Evolutionary conservation across 2,329 filamentous ascomycete genomes (phyloP).

Genomic region (Penicillium sp.): DNA sequence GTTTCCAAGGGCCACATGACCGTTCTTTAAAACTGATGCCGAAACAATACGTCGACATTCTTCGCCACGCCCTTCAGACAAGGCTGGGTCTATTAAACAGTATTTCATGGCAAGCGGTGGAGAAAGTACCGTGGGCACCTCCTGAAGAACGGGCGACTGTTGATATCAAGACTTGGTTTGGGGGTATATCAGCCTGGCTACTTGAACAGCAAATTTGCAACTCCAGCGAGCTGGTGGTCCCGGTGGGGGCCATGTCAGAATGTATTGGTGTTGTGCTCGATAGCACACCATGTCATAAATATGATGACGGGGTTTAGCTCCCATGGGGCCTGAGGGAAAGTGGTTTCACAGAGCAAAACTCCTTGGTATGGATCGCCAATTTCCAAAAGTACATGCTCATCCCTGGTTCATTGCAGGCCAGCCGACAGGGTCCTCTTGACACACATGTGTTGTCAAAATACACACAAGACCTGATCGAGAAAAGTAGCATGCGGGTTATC

Average conservation of each 20-base stretch:
- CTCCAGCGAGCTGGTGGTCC: neutral
- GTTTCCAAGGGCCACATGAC: neutral
- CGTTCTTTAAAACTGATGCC: neutral
- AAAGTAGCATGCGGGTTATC: neutral
- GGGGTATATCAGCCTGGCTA: neutral
- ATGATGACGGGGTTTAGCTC: neutral
- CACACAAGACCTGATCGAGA: neutral
- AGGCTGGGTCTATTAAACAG: neutral
- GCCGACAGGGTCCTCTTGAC: neutral
- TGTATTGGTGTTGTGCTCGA: neutral
- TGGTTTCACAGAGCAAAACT: neutral
- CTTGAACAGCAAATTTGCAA: neutral
- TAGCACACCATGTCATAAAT: neutral
- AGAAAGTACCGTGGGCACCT: neutral
- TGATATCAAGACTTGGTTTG: neutral
- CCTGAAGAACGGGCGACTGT: neutral
- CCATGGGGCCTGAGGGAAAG: neutral
- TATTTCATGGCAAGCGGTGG: neutral
- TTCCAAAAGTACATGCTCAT: conserved; percentile 1
- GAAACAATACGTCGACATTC: neutral
- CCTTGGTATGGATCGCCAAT: neutral
- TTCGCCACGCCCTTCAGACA: neutral
- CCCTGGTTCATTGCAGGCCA: neutral
- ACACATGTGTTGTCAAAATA: neutral
- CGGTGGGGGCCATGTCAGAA: neutral